Evolutionary conservation across 2,329 filamentous ascomycete genomes (phyloP).

Genomic region (Diaporthe amygdali): DNA sequence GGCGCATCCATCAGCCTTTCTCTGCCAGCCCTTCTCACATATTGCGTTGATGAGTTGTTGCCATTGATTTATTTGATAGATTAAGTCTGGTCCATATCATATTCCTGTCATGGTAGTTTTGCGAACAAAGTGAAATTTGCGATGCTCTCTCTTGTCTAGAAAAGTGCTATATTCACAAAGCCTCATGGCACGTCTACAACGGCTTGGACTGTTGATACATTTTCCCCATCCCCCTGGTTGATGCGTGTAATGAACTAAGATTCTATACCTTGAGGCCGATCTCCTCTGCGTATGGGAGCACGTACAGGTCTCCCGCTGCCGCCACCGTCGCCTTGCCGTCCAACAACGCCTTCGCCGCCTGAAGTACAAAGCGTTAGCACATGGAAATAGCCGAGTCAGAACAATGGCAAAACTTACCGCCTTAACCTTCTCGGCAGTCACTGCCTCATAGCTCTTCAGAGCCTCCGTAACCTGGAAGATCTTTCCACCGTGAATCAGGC

Average conservation of each 20-base stretch:
- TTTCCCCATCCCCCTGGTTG: slow-evolving; percentile 31
- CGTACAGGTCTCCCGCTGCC: slow-evolving; percentile 88
- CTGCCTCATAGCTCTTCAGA: slow-evolving; percentile 78
- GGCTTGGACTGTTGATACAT: slow-evolving; percentile 49
- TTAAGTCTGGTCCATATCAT: background rate
- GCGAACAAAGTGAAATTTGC: slow-evolving; percentile 18
- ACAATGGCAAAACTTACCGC: slow-evolving; percentile 61
- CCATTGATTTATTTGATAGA: background rate
- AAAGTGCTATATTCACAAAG: slow-evolving; percentile 53
- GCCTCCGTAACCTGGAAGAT: slow-evolving; percentile 83
- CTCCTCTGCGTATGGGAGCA: slow-evolving; percentile 91
- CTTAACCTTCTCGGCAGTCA: slow-evolving; percentile 85
- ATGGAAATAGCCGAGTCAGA: background rate
- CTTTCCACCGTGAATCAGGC: slow-evolving; percentile 81
- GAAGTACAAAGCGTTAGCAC: slow-evolving; percentile 36
- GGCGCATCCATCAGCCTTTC: background rate
- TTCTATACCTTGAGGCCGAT: slow-evolving; percentile 92
- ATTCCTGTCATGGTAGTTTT: background rate
- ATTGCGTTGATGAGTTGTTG: background rate
- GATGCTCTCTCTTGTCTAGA: slow-evolving; percentile 40
- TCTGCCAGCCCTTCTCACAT: background rate
- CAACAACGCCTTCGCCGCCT: slow-evolving; percentile 89
- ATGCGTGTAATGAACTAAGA: slow-evolving; percentile 24
- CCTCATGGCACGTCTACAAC: slow-evolving; percentile 44
- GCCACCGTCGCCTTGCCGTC: slow-evolving; percentile 89